These are phyloP conservation scores for Myxozyma geophila DNA, from an alignment of 805 yeast genomes.

Conservation along the genomic window DNA sequence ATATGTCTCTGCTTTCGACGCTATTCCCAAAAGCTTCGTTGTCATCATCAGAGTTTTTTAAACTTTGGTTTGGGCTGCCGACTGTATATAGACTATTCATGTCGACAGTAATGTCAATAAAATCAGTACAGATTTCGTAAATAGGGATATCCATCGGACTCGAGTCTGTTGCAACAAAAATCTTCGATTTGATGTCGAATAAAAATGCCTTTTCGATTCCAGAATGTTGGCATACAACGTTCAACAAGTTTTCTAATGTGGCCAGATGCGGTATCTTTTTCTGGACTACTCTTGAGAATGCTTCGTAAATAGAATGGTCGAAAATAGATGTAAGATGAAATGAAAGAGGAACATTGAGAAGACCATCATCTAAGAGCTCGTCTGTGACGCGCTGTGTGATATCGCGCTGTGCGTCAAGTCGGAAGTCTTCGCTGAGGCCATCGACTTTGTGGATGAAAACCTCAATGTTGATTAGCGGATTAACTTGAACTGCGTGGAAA, in stretches of 20 bases:
- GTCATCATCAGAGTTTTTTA: constrained; percentile 15
- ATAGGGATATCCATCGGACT: constrained; percentile 94
- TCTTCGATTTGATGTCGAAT: constrained; percentile 89
- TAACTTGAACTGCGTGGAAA: constrained; percentile 81
- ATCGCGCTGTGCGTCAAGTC: constrained; percentile 93
- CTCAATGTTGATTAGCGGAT: constrained; percentile 85
- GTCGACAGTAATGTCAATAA: constrained; percentile 92
- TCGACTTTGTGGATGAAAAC: constrained; percentile 95
- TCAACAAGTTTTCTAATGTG: constrained; percentile 83
- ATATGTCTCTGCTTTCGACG: constrained; percentile 18
- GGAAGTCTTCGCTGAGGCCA: constrained; percentile 90
- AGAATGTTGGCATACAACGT: constrained; percentile 83
- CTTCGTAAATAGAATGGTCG: constrained; percentile 95
- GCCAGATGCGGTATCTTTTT: constrained; percentile 88
- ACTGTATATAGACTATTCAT: constrained; percentile 55
- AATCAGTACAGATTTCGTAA: constrained; percentile 96
- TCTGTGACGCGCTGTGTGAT: constrained; percentile 96
- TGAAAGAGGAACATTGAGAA: constrained; percentile 88
- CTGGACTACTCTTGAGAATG: constrained; percentile 90
- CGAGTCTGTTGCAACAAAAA: constrained; percentile 94
- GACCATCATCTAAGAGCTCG: constrained; percentile 83
- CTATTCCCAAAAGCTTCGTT: constrained; percentile 13
- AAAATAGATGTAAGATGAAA: constrained; percentile 92
- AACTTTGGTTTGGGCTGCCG: constrained; percentile 10
- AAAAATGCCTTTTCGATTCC: constrained; percentile 91